phyloP scores from a whole-genome alignment of 257 asterid genomes.

The Anisodus tanguticus region DNA sequence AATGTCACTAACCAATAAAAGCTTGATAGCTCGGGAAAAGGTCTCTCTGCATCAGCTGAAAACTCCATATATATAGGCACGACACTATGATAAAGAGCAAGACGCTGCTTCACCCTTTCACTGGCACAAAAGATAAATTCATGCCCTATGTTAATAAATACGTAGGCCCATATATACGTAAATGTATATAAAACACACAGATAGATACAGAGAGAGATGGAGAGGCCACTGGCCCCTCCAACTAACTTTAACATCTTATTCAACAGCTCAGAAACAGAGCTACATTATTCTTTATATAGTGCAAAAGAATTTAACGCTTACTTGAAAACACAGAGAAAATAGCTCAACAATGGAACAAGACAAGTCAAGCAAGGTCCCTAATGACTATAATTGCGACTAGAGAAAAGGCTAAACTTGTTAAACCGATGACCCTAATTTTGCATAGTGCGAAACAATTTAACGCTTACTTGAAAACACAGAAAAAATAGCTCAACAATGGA shows the following conservation, averaged over 20 bases:
- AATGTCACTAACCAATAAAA: conserved; percentile 62
- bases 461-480: no score
- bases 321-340: neutral
- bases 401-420: neutral
- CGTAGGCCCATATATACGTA: neutral
- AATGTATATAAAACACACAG: neutral
- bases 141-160: neutral
- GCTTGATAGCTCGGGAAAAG: conserved; percentile 81
- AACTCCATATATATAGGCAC: conserved; percentile 88
- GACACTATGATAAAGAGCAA: conserved; percentile 86
- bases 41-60: conserved; percentile 86
- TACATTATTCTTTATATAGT: neutral
- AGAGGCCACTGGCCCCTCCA: no score
- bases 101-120: conserved; percentile 88
- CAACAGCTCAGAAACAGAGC: neutral
- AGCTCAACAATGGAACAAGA: neutral
- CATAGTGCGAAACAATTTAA: no score
- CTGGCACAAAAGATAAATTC: conserved; percentile 44
- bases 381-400: neutral
- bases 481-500: neutral
- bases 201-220: neutral
- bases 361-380: neutral
- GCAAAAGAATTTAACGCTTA: neutral
- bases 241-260: neutral
- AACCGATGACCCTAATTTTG: no score